Conservation (phyloP, 148 eudicot species). For the Limonium bicolor region DNA sequence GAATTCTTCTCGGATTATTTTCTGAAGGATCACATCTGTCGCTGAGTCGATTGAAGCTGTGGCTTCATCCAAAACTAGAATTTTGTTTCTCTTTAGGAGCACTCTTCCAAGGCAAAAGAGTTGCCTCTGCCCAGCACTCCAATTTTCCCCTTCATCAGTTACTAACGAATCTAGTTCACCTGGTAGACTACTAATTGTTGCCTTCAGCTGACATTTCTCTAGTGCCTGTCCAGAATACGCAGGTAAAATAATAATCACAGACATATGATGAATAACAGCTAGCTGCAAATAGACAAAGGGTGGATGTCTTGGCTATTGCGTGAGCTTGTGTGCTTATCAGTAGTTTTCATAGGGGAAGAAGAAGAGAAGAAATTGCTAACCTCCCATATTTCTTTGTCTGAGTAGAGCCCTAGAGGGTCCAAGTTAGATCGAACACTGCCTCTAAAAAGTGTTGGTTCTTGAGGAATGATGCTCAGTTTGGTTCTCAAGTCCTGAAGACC, state of each 20-base stretch:
- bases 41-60: constrained; percentile 55
- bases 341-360: too few relatives aligned
- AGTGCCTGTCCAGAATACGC: constrained; percentile 34
- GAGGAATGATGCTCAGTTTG: constrained; percentile 52
- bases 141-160: constrained; percentile 55
- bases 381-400: constrained; percentile 61
- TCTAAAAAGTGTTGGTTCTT: constrained; percentile 60
- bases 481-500: constrained; percentile 44
- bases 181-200: constrained; percentile 37
- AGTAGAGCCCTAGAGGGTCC: constrained; percentile 46
- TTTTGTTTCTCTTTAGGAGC: constrained; percentile 42
- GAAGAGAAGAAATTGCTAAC: constrained; percentile 24
- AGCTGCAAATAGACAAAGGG: too few relatives aligned
- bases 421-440: constrained; percentile 50
- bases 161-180: constrained; percentile 52
- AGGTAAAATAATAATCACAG: neutral
- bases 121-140: constrained; percentile 58
- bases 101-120: constrained; percentile 64
- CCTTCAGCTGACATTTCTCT: constrained; percentile 67
- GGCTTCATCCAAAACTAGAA: constrained; percentile 58
- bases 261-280: neutral
- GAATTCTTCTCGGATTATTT: constrained; percentile 44
- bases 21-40: constrained; percentile 45
- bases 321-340: neutral
- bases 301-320: neutral